phyloP scores from a whole-genome alignment of 352 stramenopile species.

The Phytophthora fragariaefolia region DNA sequence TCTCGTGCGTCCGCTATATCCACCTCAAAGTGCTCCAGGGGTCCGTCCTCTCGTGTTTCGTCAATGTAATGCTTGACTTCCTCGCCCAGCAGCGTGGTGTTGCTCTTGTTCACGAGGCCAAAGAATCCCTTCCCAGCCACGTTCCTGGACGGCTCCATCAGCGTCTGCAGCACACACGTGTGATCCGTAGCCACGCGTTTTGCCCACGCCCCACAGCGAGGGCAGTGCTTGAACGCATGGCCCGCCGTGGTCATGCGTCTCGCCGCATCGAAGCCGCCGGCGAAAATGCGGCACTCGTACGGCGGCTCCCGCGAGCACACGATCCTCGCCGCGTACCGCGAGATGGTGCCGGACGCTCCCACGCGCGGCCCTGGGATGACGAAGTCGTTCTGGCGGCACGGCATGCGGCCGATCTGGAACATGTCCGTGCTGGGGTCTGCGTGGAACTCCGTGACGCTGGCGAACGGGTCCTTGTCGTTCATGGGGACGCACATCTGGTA shows the following conservation, averaged over 20 bases:
- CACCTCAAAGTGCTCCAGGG: slow-evolving; percentile 54
- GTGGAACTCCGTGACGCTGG: slow-evolving; percentile 71
- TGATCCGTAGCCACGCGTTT: slow-evolving; percentile 55
- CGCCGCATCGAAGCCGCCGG: slow-evolving; percentile 69
- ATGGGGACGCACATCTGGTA: slow-evolving; percentile 79
- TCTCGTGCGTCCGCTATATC: slow-evolving; percentile 42
- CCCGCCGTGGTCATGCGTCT: slow-evolving; percentile 62
- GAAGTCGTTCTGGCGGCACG: slow-evolving; percentile 78
- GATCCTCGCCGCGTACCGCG: slow-evolving; percentile 73
- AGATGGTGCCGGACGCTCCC: slow-evolving; percentile 78
- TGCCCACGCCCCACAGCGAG: slow-evolving; percentile 52
- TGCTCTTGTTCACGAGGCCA: slow-evolving; percentile 10
- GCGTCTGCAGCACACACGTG: slow-evolving; percentile 45
- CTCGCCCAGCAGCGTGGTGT: background rate
- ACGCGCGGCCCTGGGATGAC: slow-evolving; percentile 79
- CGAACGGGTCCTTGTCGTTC: slow-evolving; percentile 65
- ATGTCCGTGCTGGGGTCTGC: slow-evolving; percentile 57
- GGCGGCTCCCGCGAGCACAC: slow-evolving; percentile 62
- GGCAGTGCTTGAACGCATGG: slow-evolving; percentile 74
- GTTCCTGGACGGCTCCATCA: slow-evolving; percentile 25
- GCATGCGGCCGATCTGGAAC: slow-evolving; percentile 87
- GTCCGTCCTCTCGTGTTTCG: slow-evolving; percentile 30
- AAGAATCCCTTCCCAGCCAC: slow-evolving; percentile 13
- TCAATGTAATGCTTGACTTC: slow-evolving; percentile 31
- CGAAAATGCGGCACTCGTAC: slow-evolving; percentile 72